Base-by-base conservation (phyloP, 2,329 filamentous ascomycete species). In the Colletotrichum paranaense region DNA sequence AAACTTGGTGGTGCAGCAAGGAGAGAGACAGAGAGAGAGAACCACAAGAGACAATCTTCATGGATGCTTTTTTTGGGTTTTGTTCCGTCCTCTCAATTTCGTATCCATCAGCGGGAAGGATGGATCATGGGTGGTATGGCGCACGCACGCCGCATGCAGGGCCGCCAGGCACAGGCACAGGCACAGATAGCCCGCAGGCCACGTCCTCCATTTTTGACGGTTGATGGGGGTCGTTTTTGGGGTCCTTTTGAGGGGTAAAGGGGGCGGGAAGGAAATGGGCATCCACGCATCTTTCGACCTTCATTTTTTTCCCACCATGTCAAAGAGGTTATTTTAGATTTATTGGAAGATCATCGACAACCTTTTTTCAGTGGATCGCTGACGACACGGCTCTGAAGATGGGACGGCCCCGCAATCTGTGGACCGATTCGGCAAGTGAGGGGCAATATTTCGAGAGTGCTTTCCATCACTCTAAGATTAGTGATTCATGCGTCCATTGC, bases 261-360 rank as follows among this genome's bases (percentile, higher is more conserved):
- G 55, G 12, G 35, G 57, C 26, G 67, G 67, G 53, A 60, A 28
- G 53, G 46, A 62, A 70, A 73, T 65, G 60, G 32, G 26, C 60
- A 65, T 35, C 32, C 32, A 35, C 32, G 32, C 32, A 35, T 70
- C 66, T 56, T 70, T 73, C 55, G 53, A 65, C 42, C 42, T 73
- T 46, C 32, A 53, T 64, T 56, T 56, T 32, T 57, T 69, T 60
- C 46, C 46, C 42, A 35, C 46, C 55, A 26, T 60, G 42, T 70
- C 70, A 67, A 70, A 69, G 66, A 65, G 59, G 67, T 65, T 70
- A 73, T 70, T 65, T 62, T 73, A 52, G 60, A 70, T 65, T 70
- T 69, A 73, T 73, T 73, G 67, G 66, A 57, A 69, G 55, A 73
- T 73, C 70, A 73, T 52, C 67, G 70, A 65, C 49, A 62, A 73